Evolutionary conservation across 225 moss, liverwort and hornwort genomes (phyloP).

Genomic region (Asterella californica): DNA sequence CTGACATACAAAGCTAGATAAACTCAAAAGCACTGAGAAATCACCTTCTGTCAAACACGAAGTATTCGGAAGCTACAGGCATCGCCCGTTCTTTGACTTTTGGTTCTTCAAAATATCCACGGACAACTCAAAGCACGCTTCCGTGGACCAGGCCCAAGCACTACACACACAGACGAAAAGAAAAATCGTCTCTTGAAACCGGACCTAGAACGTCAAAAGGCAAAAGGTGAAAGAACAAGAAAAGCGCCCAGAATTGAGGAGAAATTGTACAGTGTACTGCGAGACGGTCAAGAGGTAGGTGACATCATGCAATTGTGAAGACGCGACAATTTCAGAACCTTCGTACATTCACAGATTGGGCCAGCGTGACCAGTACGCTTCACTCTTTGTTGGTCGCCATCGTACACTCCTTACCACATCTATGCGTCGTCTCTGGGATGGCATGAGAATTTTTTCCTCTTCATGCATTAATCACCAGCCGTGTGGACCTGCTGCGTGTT

Average conservation of each 20-base stretch:
- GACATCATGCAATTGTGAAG: slow-evolving; percentile 1
- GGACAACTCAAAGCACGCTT: background rate
- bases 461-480: background rate
- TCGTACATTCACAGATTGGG: background rate
- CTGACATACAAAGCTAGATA: background rate
- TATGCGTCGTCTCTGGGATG: too few relatives aligned
- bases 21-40: background rate
- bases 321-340: background rate
- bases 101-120: background rate
- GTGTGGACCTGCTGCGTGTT: too few relatives aligned
- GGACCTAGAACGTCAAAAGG: background rate
- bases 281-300: background rate
- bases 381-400: background rate
- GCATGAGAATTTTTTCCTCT: background rate
- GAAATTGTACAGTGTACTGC: background rate
- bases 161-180: background rate
- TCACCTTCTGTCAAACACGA: background rate
- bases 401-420: background rate
- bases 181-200: background rate
- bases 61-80: background rate
- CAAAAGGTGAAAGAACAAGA: background rate
- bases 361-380: background rate
- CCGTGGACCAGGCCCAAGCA: background rate
- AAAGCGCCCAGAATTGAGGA: background rate
- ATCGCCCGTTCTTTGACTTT: background rate